Base-by-base conservation (phyloP, 2,329 filamentous ascomycete species). In the Alternaria burnsii region DNA sequence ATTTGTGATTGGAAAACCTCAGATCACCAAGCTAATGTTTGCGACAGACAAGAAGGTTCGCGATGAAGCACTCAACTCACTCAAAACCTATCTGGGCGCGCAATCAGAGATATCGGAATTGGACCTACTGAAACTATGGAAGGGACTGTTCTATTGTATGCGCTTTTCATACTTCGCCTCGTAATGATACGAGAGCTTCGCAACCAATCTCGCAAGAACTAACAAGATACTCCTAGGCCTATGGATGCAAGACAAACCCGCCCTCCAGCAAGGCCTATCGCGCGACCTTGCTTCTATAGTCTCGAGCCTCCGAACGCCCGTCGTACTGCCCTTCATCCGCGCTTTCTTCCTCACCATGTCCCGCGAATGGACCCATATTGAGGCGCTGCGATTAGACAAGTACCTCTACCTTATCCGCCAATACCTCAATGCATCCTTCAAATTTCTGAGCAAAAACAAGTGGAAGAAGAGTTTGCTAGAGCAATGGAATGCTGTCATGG, bases 201-300 rank as follows among this genome's bases (percentile, higher is more conserved):
- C 28, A 38, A 16, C 30, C 28, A 53, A 24, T 42, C 40, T 5
- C 28, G 30, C 32, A 20, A 65, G 30, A 20, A 42, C 62, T 70
- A 40, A 71, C 52, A 46, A 36, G 16, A 30, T 18, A 5, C 18
- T 11, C 24, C 22, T 24, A 85, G 90, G 90, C 74, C 87, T 95
- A 73, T 97, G 93, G 90, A 95, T 97, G 89, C 93, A 90, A 78
- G 94, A 97, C 83, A 91, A 93, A 48, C 90, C 93, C 11, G 82
- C 89, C n/a, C 89, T 91, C 3, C 94, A 97, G 82, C 93, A 97
- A 83, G 87, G 87, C 43, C 90, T 98, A 46, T 91, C 91, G 69
- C 82, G 85, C 67, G 89, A 94, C 63, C 89, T 98, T 56, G 91
- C 93, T 43, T 86, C 81, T 1, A 87, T 97, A 50, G 78, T 91